Evolutionary conservation across 179 eudicot species (phyloP).

Genomic region (Pouteria campechiana): DNA sequence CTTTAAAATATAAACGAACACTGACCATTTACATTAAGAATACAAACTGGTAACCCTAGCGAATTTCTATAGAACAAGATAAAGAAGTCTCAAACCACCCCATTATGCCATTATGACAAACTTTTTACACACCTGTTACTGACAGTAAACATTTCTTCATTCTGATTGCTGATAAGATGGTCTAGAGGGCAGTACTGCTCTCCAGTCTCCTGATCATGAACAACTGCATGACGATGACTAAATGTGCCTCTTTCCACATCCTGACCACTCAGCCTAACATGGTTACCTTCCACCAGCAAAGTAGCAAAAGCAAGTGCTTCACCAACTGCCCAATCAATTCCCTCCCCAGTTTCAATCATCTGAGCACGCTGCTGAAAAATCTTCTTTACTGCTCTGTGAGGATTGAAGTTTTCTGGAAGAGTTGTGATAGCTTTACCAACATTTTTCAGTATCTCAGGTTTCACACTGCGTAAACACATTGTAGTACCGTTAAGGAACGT

Average conservation of each 20-base stretch:
- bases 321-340: slow-evolving; percentile 9
- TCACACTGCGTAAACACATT: slow-evolving; percentile 1
- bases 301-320: slow-evolving; percentile 9
- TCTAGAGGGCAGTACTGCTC: slow-evolving; percentile 5
- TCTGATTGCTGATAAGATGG: slow-evolving; percentile 4
- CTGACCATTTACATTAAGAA: too few species aligned
- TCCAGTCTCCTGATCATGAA: slow-evolving; percentile 8
- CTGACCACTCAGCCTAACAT: slow-evolving; percentile 7
- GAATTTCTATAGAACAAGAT: too few species aligned
- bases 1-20: too few species aligned
- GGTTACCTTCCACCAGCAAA: slow-evolving; percentile 4
- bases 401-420: slow-evolving; percentile 6
- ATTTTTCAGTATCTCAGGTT: slow-evolving; percentile 7
- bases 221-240: slow-evolving; percentile 5
- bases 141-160: slow-evolving; percentile 8
- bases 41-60: too few species aligned
- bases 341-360: slow-evolving; percentile 8
- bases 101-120: too few species aligned
- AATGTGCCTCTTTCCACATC: slow-evolving; percentile 9
- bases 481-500: neutral
- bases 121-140: slow-evolving; percentile 7
- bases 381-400: slow-evolving; percentile 10
- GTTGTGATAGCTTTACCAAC: slow-evolving; percentile 9
- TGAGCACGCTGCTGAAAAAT: slow-evolving; percentile 6
- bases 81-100: too few species aligned